A percentile compares a stretch with the other conserved stretches of the same genome.
These are phyloP conservation scores for Aspergillus hiratsukae DNA, from an alignment of 2,329 filamentous ascomycete species.

Conservation along the genomic window DNA sequence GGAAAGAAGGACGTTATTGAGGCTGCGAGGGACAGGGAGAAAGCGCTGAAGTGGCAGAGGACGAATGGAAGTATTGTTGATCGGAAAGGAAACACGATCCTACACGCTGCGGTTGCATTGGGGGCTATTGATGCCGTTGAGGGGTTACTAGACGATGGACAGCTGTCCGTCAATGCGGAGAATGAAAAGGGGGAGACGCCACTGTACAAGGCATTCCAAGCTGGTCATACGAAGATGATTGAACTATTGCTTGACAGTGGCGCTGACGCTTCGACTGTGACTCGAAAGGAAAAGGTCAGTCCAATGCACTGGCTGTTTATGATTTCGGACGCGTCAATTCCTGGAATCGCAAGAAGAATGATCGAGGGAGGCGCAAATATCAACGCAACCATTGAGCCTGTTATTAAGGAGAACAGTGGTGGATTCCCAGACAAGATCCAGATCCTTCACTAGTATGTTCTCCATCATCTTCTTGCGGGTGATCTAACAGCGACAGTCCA, in stretches of 20 bases:
- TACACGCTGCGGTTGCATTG: slow-evolving; percentile 22
- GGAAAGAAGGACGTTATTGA: slow-evolving; percentile 14
- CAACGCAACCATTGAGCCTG: slow-evolving; percentile 17
- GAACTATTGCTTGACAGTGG: slow-evolving; percentile 19
- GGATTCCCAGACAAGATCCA: slow-evolving; percentile 17
- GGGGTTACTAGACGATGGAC: slow-evolving; percentile 12
- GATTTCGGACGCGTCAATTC: slow-evolving; percentile 13
- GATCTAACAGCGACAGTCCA: slow-evolving; percentile 16
- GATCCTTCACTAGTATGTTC: slow-evolving; percentile 24
- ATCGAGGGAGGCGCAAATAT: slow-evolving; percentile 17
- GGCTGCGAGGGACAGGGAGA: slow-evolving; percentile 4
- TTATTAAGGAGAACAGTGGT: slow-evolving; percentile 14
- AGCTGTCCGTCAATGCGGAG: slow-evolving; percentile 14
- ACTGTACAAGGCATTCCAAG: slow-evolving; percentile 26
- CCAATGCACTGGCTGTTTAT: slow-evolving; percentile 25
- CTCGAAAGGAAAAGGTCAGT: slow-evolving; percentile 14
- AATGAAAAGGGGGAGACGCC: slow-evolving; percentile 25
- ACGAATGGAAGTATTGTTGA: slow-evolving; percentile 16
- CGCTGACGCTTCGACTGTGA: slow-evolving; percentile 16
- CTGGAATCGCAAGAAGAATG: slow-evolving; percentile 15
- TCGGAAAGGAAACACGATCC: slow-evolving; percentile 20
- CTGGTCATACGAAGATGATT: slow-evolving; percentile 21
- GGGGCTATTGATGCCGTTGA: slow-evolving; percentile 13
- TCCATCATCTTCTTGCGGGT: neutral
- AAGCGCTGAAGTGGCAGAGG: slow-evolving; percentile 7